Evolutionary conservation across 2,329 filamentous ascomycete genomes (phyloP).

Genomic region (Beauveria caledonica): DNA sequence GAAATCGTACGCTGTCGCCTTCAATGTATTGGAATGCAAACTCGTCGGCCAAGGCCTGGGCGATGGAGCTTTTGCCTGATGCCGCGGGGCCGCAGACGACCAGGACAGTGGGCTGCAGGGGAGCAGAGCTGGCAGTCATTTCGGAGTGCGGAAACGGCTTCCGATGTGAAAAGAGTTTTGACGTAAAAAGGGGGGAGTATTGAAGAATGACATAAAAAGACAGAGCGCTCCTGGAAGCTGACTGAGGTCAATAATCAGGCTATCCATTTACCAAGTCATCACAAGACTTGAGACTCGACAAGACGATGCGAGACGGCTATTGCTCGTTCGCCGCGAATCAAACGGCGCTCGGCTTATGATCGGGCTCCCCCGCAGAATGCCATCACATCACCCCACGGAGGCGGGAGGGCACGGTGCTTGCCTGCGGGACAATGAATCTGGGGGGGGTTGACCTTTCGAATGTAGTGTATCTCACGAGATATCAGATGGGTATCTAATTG

Average conservation of each 20-base stretch:
- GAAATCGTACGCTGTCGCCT: slow-evolving; percentile 43
- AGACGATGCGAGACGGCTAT: neutral
- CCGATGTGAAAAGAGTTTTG: neutral
- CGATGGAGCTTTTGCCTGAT: slow-evolving; percentile 9
- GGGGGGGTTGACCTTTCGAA: neutral
- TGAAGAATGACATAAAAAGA: neutral
- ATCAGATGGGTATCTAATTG: neutral
- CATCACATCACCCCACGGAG: neutral
- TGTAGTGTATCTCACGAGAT: neutral
- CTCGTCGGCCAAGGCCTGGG: slow-evolving; percentile 1
- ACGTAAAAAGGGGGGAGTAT: neutral
- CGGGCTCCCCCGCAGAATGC: neutral
- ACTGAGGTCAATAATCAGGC: neutral
- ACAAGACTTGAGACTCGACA: too few relatives aligned
- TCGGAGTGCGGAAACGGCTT: neutral
- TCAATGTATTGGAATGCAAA: slow-evolving; percentile 33
- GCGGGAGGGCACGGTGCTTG: neutral
- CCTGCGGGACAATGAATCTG: neutral
- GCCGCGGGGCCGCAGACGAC: slow-evolving; percentile 11
- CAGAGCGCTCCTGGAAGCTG: neutral
- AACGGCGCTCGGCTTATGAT: slow-evolving; percentile 6
- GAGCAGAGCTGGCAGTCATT: neutral
- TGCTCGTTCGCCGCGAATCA: neutral
- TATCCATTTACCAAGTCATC: too few relatives aligned
- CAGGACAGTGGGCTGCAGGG: neutral